Conservation (phyloP, 2,329 filamentous ascomycete genomes). For the Calonectria pteridis region DNA sequence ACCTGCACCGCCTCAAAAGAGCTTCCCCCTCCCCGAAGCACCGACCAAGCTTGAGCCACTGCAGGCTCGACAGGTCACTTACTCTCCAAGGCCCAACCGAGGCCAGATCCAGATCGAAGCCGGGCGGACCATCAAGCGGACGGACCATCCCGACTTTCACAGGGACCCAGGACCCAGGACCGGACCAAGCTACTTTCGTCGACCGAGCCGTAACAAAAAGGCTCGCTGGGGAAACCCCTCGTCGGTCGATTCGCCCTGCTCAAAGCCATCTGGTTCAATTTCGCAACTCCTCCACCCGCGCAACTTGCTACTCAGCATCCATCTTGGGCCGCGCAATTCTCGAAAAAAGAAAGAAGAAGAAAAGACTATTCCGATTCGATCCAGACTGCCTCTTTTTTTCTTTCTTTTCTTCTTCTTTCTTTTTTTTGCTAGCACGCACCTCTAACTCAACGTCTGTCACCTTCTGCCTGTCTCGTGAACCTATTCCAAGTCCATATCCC, state of each 20-base stretch:
- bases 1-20: conserved; percentile 21
- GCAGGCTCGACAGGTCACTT: conserved; percentile 29
- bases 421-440: neutral
- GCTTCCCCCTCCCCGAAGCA: conserved; percentile 29
- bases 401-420: too few species aligned
- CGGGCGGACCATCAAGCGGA: conserved; percentile 36
- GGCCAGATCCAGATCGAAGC: conserved; percentile 45
- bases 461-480: conserved; percentile 7
- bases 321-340: neutral
- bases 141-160: conserved; percentile 39
- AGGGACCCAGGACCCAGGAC: conserved; percentile 25
- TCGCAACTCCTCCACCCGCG: neutral
- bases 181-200: conserved; percentile 41
- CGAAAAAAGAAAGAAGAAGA: neutral
- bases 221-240: conserved; percentile 28
- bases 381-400: neutral
- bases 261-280: conserved; percentile 7
- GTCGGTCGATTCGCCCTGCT: conserved; percentile 40
- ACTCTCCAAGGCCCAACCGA: conserved; percentile 26
- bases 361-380: neutral
- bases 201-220: conserved; percentile 38
- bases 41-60: conserved; percentile 37
- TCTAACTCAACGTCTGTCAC: neutral
- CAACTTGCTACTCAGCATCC: neutral
- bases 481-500: conserved; percentile 5